Base-by-base conservation (phyloP, 306 rosid genomes). In the Trichosanthes cucumerina region DNA sequence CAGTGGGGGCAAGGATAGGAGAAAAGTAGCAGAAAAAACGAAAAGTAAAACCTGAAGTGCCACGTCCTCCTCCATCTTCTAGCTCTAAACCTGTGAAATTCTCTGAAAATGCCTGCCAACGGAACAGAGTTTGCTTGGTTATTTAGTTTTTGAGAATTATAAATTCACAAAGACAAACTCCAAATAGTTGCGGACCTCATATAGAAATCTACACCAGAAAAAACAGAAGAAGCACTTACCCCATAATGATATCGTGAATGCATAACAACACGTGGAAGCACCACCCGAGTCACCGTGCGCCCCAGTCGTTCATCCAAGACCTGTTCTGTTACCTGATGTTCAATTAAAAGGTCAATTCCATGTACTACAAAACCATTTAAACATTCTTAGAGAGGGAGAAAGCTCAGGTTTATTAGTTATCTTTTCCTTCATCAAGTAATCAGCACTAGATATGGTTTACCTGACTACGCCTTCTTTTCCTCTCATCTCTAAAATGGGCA, bases 1-100 rank as follows among this genome's bases (percentile, higher is more conserved):
- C 18, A 8, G 58, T 24, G 59, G 72, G 77, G 34, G 31, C 1
- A 16, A 50, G 46, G 64, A 31, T 41, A 19, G 11, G 18, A 19
- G 26, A 64, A 72, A 71, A 13, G 36, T 23, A 68, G 16, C 33
- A 73, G 60, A 53, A 63, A 58, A 39, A 65, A 57, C 39, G 23
- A 39, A 56, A 8, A 73, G 62, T 65, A 79, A 86, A 72, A 86
- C 98, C 97, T 90, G 99, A 96, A 81, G 99, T 96, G 70, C 99
- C 98, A 0, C 99, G 97, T 50, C 99, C 99, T 79, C 99, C 99
- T 77, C 99, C 98, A 79, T 96, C 99, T 90, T 96, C 99, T 78
- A 96, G 90, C 87, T 96, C 99, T 83, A 96, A 88, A 79, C 99
- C 98, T 60, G 96, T 87, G 83, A 96, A 96, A 83, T 92, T 91